Evolutionary conservation across 1,284 basidiomycete genomes (phyloP), one percentile per base, ranked within the genome.

Genomic region (Boletellus deceptivus): DNA sequence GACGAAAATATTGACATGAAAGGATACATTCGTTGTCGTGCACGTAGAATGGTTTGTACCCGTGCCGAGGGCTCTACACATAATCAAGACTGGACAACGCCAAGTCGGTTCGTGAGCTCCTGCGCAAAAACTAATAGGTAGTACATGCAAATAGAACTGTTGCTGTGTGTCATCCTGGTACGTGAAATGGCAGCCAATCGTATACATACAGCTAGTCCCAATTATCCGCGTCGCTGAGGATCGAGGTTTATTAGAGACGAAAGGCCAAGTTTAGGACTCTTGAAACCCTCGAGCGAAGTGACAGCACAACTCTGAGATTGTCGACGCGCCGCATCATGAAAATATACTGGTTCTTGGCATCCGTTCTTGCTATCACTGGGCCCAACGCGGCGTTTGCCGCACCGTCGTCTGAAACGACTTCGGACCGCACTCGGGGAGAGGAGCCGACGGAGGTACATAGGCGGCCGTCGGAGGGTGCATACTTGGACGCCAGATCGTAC

Each of bases 171-270:
- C 38, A 47, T 40, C 29, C 29, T 31, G 29, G 29, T 31, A 31
- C 29, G 29, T 31, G 42, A 41, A 35, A n/a, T 50, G 29, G 22
- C 35, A 22, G 37, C 20, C 40, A 41, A 41, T 13, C 27, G 36
- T 46, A 25, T 48, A 51, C 10, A 46, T 55, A 61, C 58, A 29
- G 49, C 47, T 45, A 62, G 49, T 58, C 35, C 44, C 34, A 14
- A 46, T 42, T 24, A 43, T 31, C 18, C 38, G 58, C 25, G n/a
- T 29, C 22, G 16, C 14, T 16, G 14, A 14, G 22, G 22, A 29
- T 22, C 22, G 33, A 47, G 29, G 39, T 36, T 53, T 55, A 55
- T 49, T 51, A 50, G 17, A 17, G 20, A 49, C 13, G 7, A 9
- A 13, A 16, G 7, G n/a, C 3, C 13, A 2, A 8, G 7, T 16